Base-by-base conservation (phyloP, 2,329 filamentous ascomycete species). In the Colletotrichum limetticola region DNA sequence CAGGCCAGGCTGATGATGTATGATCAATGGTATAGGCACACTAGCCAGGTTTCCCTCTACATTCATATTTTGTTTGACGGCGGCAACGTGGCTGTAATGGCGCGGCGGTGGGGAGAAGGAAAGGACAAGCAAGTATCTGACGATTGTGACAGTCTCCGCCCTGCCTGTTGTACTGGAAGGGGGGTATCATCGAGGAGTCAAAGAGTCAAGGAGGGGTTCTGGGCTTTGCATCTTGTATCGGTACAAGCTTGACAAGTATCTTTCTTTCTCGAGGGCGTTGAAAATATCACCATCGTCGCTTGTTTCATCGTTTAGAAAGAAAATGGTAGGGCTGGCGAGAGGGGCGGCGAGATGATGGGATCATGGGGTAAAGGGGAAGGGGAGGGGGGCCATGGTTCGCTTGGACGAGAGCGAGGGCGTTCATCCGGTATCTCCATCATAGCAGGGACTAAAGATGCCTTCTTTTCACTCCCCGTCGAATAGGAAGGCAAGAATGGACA, bases 191-290 rank as follows among this genome's bases (percentile, higher is more conserved):
- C 42, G 26, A 9, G 9, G 7, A 5, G 37, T 30, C 14, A 19
- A 37, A 26, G 24, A 26, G 37, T 7, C 37, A 7, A 35, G 32
- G 8, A 35, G 8, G 32, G 32, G 28, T 30, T 42, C 37, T 42
- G 37, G 37, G 37, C 37, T 8, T 6, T 19, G 59, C 30, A 9
- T 49, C 22, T 28, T 64, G 70, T 72, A 73, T 60, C 42, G 65
- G 66, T 73, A 73, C 66, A 58, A 66, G 30, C 14, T 52, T n/a
- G 28, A 57, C 22, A 71, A 73, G 71, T 73, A 73, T 61, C 60
- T 49, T 42, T 66, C 55, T 42, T 42, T 42, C 37, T 19, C 37
- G 37, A 35, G 16, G 42, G 22, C 28, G 52, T 19, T 12, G 22
- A 12, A 16, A 22, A 35, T 7, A n/a, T 24, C 32, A 16, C 37